Percentiles rank a stretch among this genome's conserved stretches.
phyloP scores from a whole-genome alignment of 2,329 filamentous ascomycete genomes.

The Torrubiellomyces zombiae region DNA sequence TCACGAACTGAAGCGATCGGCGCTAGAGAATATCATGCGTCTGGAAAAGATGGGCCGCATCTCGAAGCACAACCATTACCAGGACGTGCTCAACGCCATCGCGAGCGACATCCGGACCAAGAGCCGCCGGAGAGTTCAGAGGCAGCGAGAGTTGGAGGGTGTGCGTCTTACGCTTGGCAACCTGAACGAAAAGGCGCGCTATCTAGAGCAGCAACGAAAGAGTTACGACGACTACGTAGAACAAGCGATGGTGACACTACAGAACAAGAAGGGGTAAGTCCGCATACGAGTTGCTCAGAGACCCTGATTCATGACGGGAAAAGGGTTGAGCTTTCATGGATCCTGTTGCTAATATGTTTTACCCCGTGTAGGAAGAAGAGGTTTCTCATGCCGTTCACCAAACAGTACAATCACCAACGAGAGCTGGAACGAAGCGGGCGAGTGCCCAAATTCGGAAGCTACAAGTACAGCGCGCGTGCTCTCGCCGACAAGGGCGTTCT shows the following conservation, averaged over 20 bases:
- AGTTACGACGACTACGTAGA: constrained; percentile 99
- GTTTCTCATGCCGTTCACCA: constrained; percentile 91
- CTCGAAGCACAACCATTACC: constrained; percentile 80
- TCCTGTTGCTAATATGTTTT: constrained; percentile 5
- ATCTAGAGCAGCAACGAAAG: constrained; percentile 88
- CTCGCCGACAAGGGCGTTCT: constrained; percentile 88
- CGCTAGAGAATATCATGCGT: constrained; percentile 82
- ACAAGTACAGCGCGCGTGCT: constrained; percentile 85
- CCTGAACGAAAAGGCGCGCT: constrained; percentile 72
- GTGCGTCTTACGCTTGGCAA: constrained; percentile 60
- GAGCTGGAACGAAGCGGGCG: constrained; percentile 85
- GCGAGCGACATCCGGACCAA: constrained; percentile 94
- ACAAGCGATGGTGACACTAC: constrained; percentile 90
- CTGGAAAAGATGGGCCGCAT: constrained; percentile 81
- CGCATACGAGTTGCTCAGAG: no score
- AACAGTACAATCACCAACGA: constrained; percentile 96
- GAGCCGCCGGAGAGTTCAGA: constrained; percentile 79
- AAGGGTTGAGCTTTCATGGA: background rate
- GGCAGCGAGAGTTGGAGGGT: constrained; percentile 77
- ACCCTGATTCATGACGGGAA: background rate
- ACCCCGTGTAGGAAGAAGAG: constrained; percentile 53
- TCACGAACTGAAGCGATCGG: constrained; percentile 79
- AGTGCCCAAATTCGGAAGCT: constrained; percentile 92
- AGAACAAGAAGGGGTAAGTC: constrained; percentile 79
- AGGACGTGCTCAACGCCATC: constrained; percentile 95